These are phyloP conservation scores for Aspergillus novoparasiticus DNA, from an alignment of 2,329 filamentous ascomycete species.

Conservation along the genomic window DNA sequence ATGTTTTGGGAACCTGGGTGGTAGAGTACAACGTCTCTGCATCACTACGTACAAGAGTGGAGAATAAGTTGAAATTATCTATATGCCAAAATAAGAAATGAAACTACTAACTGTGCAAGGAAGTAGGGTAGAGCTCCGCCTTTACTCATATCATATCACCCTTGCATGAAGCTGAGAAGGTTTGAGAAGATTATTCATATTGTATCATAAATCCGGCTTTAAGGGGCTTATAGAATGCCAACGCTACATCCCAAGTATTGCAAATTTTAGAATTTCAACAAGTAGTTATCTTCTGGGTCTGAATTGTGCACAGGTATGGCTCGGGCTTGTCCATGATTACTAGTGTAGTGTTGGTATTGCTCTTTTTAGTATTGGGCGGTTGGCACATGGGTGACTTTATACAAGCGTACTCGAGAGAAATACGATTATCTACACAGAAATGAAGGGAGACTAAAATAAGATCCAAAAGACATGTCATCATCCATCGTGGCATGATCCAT, in stretches of 20 bases:
- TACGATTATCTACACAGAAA: neutral
- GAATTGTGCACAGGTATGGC: neutral
- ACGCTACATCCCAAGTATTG: neutral
- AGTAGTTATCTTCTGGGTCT: neutral
- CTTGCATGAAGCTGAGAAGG: neutral
- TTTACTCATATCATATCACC: neutral
- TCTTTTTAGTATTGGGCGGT: neutral
- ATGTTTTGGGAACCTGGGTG: neutral
- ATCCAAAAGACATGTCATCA: neutral
- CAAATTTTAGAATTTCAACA: too few species aligned
- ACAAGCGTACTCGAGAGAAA: neutral
- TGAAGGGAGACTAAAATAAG: neutral
- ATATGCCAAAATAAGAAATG: neutral
- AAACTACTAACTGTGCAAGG: neutral
- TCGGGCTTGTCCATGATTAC: neutral
- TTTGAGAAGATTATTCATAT: neutral
- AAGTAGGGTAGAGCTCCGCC: neutral
- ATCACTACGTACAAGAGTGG: neutral
- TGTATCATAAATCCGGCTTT: neutral
- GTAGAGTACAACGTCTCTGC: neutral
- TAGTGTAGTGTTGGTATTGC: neutral
- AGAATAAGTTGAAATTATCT: neutral
- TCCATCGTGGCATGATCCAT: constrained; percentile 14
- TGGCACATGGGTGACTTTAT: neutral
- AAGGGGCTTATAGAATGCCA: neutral